phyloP scores from a whole-genome alignment of 495 filamentous ascomycete genomes.

The Lophiostoma macrostomum region DNA sequence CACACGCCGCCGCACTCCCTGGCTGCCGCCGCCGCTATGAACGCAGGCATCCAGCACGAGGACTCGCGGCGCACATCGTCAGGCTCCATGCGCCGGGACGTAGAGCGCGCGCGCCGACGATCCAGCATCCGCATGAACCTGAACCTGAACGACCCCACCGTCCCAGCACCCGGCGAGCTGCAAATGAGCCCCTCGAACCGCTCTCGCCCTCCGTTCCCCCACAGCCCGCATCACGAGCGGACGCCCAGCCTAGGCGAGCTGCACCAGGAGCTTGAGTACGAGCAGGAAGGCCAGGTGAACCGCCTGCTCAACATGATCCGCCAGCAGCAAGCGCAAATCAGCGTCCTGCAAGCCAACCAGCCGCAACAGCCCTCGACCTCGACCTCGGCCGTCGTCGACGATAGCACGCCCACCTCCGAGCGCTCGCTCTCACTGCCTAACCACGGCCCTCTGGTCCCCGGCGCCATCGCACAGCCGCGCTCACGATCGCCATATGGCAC shows the following conservation, averaged over 20 bases:
- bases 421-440: slow-evolving; percentile 54
- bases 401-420: slow-evolving; percentile 53
- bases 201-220: slow-evolving; percentile 20
- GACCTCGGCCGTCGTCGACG: slow-evolving; percentile 5
- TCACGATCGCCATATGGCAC: slow-evolving; percentile 45
- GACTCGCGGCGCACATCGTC: slow-evolving; percentile 56
- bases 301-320: slow-evolving; percentile 87
- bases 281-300: slow-evolving; percentile 96
- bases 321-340: slow-evolving; percentile 76
- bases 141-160: slow-evolving; percentile 63
- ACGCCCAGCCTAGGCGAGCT: slow-evolving; percentile 88
- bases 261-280: slow-evolving; percentile 90
- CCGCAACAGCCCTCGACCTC: too few relatives aligned
- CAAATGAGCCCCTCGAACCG: slow-evolving; percentile 32
- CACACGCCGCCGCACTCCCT: slow-evolving; percentile 61
- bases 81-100: slow-evolving; percentile 54
- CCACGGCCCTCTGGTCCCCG: slow-evolving; percentile 19
- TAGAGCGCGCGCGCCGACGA: slow-evolving; percentile 57
- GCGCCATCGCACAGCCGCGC: slow-evolving; percentile 14
- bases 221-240: slow-evolving; percentile 47
- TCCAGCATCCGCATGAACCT: slow-evolving; percentile 72
- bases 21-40: slow-evolving; percentile 65
- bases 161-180: slow-evolving; percentile 63
- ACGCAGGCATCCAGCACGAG: slow-evolving; percentile 64
- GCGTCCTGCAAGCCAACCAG: slow-evolving; percentile 54